Conservation (phyloP, 768 basidiomycete species). For the Lactarius tabidus region DNA sequence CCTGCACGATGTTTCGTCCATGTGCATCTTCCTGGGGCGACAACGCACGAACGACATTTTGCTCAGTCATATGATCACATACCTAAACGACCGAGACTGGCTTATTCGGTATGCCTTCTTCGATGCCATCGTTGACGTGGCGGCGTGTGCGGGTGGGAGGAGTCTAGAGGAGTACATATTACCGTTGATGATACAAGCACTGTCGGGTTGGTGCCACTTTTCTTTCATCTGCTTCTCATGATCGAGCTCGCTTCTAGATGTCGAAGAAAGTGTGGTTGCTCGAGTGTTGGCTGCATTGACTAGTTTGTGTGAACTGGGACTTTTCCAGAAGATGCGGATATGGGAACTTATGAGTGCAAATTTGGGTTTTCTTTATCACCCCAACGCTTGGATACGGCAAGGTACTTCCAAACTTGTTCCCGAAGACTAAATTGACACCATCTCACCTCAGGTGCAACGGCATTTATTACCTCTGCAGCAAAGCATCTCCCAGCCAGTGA, state of each 20-base stretch:
- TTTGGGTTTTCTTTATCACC: conserved; percentile 89
- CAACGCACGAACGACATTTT: conserved; percentile 94
- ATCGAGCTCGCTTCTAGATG: conserved; percentile 50
- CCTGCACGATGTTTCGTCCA: conserved; percentile 76
- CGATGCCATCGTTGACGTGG: conserved; percentile 93
- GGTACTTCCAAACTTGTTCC: conserved; percentile 41
- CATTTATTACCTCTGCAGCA: conserved; percentile 84
- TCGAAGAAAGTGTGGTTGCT: conserved; percentile 91
- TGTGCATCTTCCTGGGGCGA: conserved; percentile 91
- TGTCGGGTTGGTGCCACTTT: conserved; percentile 59
- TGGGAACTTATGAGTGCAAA: conserved; percentile 94
- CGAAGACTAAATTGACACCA: not conserved
- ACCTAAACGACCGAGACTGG: conserved; percentile 92
- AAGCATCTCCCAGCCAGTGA: conserved; percentile 82
- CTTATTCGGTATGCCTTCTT: conserved; percentile 87
- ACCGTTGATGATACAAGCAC: conserved; percentile 93
- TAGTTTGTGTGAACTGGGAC: conserved; percentile 81
- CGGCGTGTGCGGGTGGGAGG: conserved; percentile 85
- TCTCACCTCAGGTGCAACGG: conserved; percentile 59
- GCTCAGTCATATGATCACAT: conserved; percentile 82
- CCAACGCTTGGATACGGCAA: conserved; percentile 94
- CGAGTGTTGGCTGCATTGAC: conserved; percentile 85
- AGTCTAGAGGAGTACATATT: conserved; percentile 95
- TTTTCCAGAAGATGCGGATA: conserved; percentile 92
- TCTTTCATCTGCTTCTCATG: not conserved